Base-by-base conservation (phyloP, 202 grass and related monocot species). In the Eragrostis tef region DNA sequence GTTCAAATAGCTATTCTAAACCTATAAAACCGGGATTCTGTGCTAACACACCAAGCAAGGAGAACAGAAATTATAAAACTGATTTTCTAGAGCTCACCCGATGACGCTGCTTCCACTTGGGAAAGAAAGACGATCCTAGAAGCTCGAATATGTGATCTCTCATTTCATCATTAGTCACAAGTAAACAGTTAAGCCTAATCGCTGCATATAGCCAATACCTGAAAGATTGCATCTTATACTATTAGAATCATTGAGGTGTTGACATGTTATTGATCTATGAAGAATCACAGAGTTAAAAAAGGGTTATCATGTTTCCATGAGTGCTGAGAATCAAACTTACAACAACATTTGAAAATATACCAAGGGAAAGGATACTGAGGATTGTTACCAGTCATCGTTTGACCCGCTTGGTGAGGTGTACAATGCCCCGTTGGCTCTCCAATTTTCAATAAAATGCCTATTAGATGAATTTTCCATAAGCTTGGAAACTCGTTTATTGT, bases 91-190 rank as follows among this genome's bases (percentile, higher is more conserved):
- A 53, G 13, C 78, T 73, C 70, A 97, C 94, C 84, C 87, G 90
- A 87, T 97, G 94, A 2, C 90, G 81, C 63, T 94, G 90, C 76
- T 91, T 97, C 94, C 94, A 97, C 65, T 86, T 97, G 14, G 85
- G 79, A 58, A 97, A 97, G 75, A 94, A 91, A 29, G 94, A 91
- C 14, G 86, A 85, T 51, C 94, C 92, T 73, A 97, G 67, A 61
- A 97, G 94, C 81, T 97, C 94, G 72, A 97, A 97, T 81, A 93
- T 94, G 81, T 97, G 94, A 84, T 97, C 94, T 91, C 94, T 94
- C 94, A 97, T 97, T 85, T 97, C 94, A 84, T 97, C 94, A 45
- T 94, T 97, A 20, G 92, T 97, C 73, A 94, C 92, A 67, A 97
- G 84, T 68, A 91, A 89, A 74, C 90, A 88, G 74, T 94, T 94